These are phyloP conservation scores for Panicum hallii DNA, from an alignment of 202 grass and related monocot species.

Conservation along the genomic window DNA sequence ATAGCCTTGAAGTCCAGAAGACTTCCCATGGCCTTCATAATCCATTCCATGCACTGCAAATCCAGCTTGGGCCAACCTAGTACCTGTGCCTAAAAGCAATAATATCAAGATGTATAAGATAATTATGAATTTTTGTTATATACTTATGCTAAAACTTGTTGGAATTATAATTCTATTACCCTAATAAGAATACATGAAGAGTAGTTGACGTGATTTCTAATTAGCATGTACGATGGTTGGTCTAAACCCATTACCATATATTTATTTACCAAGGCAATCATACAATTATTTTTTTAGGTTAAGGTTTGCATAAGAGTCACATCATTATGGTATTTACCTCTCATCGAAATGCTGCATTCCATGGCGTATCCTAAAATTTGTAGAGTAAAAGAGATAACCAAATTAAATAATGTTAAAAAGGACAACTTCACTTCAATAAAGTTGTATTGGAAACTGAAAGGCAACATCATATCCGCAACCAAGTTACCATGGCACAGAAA, in stretches of 20 bases:
- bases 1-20: constrained; percentile 68
- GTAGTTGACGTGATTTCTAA: not conserved
- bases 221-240: not conserved
- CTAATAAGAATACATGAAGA: not conserved
- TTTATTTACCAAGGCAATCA: not conserved
- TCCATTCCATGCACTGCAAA: constrained; percentile 72
- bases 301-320: not conserved
- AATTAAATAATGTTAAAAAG: not conserved
- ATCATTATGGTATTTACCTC: constrained; percentile 51
- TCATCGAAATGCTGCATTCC: constrained; percentile 86
- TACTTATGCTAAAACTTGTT: not conserved
- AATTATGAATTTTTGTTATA: not conserved
- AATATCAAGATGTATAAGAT: not conserved
- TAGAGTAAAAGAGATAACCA: not conserved
- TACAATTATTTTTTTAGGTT: not conserved
- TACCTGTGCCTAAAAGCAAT: constrained; percentile 52
- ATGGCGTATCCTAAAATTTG: constrained; percentile 63
- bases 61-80: constrained; percentile 54
- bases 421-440: not conserved
- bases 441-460: not conserved
- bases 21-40: constrained; percentile 75
- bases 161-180: not conserved
- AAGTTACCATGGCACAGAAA: constrained; percentile 82
- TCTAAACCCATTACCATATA: not conserved
- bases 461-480: not conserved